These are phyloP conservation scores for Vigna unguiculata DNA, from an alignment of 306 rosid species.

Conservation along the genomic window DNA sequence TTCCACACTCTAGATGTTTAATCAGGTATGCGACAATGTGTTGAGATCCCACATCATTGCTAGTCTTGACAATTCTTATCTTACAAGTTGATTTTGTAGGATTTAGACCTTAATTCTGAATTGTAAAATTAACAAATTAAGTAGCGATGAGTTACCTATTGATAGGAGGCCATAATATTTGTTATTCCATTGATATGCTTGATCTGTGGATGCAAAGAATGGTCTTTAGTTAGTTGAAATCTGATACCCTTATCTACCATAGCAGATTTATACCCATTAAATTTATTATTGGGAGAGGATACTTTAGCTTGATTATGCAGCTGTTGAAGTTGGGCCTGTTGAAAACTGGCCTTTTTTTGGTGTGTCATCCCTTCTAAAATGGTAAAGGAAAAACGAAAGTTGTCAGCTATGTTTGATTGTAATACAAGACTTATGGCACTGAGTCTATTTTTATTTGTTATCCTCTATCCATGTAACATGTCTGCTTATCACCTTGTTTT, in stretches of 20 bases:
- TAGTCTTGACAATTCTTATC: not conserved
- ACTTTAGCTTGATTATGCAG: conserved; percentile 35
- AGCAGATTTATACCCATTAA: conserved; percentile 35
- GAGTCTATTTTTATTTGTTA: conserved; percentile 48
- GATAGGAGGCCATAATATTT: conserved; percentile 26
- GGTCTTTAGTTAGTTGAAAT: conserved; percentile 6
- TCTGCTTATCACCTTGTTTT: conserved; percentile 67
- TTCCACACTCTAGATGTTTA: not conserved
- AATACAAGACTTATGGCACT: conserved; percentile 39
- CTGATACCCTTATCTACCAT: conserved; percentile 22
- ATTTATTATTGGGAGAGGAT: conserved; percentile 31
- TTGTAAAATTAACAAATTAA: not conserved
- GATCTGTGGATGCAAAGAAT: conserved; percentile 6
- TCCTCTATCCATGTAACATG: conserved; percentile 73
- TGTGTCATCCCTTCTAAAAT: conserved; percentile 35
- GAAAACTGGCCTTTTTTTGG: conserved; percentile 25
- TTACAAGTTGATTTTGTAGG: not conserved
- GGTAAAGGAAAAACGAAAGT: conserved; percentile 17
- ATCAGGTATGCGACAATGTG: not conserved
- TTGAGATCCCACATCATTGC: too few relatives aligned
- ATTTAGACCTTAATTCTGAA: not conserved
- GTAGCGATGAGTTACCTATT: conserved; percentile 28
- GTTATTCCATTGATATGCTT: conserved; percentile 26
- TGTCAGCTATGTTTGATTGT: conserved; percentile 19
- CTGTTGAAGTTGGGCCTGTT: conserved; percentile 23